Evolutionary conservation across 2,329 filamentous ascomycete genomes (phyloP).

Genomic region (Aspergillus carbonarius): DNA sequence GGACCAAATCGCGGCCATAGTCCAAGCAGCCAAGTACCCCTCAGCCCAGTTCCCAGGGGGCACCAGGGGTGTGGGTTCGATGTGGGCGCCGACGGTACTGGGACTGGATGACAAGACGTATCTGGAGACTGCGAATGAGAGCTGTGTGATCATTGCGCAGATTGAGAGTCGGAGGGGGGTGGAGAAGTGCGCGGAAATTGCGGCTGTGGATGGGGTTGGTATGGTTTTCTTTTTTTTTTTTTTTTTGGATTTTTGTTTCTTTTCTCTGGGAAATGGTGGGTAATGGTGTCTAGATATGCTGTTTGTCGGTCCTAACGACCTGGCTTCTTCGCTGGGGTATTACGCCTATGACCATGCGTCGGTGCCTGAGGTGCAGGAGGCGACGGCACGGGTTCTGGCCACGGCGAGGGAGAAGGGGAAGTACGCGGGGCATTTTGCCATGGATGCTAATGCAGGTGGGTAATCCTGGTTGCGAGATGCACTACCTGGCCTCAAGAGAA

Average conservation of each 20-base stretch:
- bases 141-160: slow-evolving; percentile 24
- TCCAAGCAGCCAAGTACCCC: not conserved
- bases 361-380: not conserved
- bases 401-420: not conserved
- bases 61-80: not conserved
- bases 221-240: too few relatives aligned
- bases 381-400: not conserved
- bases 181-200: slow-evolving; percentile 46
- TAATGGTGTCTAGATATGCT: too few relatives aligned
- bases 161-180: slow-evolving; percentile 35
- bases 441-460: slow-evolving; percentile 1
- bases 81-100: not conserved
- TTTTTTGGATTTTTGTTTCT: too few relatives aligned
- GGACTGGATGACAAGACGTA: slow-evolving; percentile 39
- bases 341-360: not conserved
- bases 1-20: not conserved
- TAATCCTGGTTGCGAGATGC: too few relatives aligned
- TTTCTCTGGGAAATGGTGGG: too few relatives aligned
- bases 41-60: not conserved
- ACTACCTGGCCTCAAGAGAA: too few relatives aligned
- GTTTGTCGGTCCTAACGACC: slow-evolving; percentile 54
- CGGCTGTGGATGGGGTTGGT: slow-evolving; percentile 51
- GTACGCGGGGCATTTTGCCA: slow-evolving; percentile 7
- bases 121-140: slow-evolving; percentile 51
- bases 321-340: slow-evolving; percentile 20